These are phyloP conservation scores for Tuber magnatum DNA, from an alignment of 495 filamentous ascomycete genomes.

Conservation along the genomic window DNA sequence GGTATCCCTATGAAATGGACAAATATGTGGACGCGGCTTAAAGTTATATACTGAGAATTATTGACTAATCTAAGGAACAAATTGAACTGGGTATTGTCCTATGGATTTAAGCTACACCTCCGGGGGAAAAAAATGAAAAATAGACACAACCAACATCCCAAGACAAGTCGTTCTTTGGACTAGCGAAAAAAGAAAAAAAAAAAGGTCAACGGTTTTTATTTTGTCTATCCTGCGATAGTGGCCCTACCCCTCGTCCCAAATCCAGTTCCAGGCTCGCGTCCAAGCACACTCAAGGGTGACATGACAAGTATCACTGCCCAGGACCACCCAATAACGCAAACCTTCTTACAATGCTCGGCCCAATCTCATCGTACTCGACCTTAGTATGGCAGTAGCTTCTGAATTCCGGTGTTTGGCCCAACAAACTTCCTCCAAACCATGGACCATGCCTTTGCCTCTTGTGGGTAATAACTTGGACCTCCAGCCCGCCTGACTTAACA, in stretches of 20 bases:
- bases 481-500: constrained; percentile 70
- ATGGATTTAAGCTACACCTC: not conserved
- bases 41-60: not conserved
- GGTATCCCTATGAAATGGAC: not conserved
- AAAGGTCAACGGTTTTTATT: not conserved
- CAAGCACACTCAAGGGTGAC: not conserved
- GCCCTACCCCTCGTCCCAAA: not conserved
- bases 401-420: constrained; percentile 98
- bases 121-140: not conserved
- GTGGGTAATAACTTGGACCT: constrained; percentile 93
- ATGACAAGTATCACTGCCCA: constrained; percentile 49
- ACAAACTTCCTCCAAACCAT: constrained; percentile 93
- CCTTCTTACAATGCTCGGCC: constrained; percentile 87
- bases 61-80: not conserved
- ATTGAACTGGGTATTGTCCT: not conserved
- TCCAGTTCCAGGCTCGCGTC: not conserved
- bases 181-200: not conserved
- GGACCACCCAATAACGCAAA: constrained; percentile 93
- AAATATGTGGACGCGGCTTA: not conserved
- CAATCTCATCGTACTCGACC: constrained; percentile 88
- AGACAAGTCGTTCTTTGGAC: not conserved
- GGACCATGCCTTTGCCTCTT: constrained; percentile 93
- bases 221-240: constrained; percentile 1
- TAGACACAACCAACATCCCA: not conserved
- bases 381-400: constrained; percentile 98